A percentile compares a stretch with the other conserved stretches of the same genome.
Evolutionary conservation across 116 monocot species (phyloP).

Genomic region (Trichopus zeylanicus): DNA sequence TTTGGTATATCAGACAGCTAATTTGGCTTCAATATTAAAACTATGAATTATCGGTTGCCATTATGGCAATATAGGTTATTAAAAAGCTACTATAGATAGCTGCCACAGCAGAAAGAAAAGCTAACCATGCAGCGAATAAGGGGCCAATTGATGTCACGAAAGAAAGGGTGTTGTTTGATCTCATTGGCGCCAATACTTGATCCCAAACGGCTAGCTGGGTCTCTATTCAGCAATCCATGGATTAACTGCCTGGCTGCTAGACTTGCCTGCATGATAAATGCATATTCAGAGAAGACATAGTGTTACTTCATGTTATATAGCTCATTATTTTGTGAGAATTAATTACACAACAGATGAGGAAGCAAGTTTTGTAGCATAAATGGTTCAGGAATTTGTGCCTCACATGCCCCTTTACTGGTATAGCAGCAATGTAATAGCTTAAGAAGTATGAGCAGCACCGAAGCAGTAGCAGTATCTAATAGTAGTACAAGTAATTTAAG

Average conservation of each 20-base stretch:
- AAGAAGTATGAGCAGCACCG: too few relatives aligned
- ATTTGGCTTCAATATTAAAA: too few relatives aligned
- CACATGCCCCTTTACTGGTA: too few relatives aligned
- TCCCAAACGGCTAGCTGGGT: slow-evolving; percentile 70
- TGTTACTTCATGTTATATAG: not conserved
- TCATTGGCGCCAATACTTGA: slow-evolving; percentile 72
- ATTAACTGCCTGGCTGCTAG: slow-evolving; percentile 79
- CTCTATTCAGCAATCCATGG: slow-evolving; percentile 67
- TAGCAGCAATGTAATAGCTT: too few relatives aligned
- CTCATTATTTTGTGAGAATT: not conserved
- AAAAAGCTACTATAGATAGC: not conserved
- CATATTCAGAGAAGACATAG: not conserved
- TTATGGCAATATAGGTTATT: not conserved
- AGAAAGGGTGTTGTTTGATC: slow-evolving; percentile 90
- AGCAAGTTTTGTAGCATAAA: too few relatives aligned
- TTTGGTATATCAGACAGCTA: too few relatives aligned
- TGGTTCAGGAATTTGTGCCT: too few relatives aligned
- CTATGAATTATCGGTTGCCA: too few relatives aligned
- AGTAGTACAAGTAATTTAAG: too few relatives aligned
- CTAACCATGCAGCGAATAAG: slow-evolving; percentile 94
- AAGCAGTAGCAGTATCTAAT: too few relatives aligned
- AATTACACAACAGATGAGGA: too few relatives aligned
- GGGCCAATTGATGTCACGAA: slow-evolving; percentile 84
- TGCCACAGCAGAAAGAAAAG: not conserved
- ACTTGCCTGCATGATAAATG: slow-evolving; percentile 54